Conservation (phyloP, 1,284 basidiomycete genomes). For the Ustilago trichophora region DNA sequence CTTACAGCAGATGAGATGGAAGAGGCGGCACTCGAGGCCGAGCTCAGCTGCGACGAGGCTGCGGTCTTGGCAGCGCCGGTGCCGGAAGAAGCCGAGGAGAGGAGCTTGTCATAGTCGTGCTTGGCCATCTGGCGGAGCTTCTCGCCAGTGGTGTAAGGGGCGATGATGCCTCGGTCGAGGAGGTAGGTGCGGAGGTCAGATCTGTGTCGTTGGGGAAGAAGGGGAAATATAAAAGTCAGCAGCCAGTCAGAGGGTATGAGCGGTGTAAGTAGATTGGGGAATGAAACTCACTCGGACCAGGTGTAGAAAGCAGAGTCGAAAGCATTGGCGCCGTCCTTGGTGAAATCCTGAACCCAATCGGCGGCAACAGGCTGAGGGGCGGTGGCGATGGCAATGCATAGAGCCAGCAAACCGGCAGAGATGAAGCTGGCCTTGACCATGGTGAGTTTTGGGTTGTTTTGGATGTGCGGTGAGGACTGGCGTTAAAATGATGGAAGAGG, state of each 20-base stretch:
- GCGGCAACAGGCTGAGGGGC: slow-evolving; percentile 49
- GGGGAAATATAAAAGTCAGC: not conserved
- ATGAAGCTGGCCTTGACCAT: slow-evolving; percentile 60
- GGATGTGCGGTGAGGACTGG: too few relatives aligned
- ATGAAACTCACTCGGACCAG: slow-evolving; percentile 60
- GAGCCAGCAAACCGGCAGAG: slow-evolving; percentile 52
- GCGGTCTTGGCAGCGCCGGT: slow-evolving; percentile 35
- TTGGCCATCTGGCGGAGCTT: slow-evolving; percentile 60
- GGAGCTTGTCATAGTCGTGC: slow-evolving; percentile 57
- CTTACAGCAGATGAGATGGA: slow-evolving; percentile 57
- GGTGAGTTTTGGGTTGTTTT: not conserved
- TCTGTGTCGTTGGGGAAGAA: not conserved
- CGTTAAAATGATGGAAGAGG: too few relatives aligned
- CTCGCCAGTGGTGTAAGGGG: slow-evolving; percentile 60
- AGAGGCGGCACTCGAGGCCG: slow-evolving; percentile 46
- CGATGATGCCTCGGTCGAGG: slow-evolving; percentile 63
- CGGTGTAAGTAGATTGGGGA: too few relatives aligned
- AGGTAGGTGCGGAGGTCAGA: slow-evolving; percentile 62
- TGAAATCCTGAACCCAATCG: slow-evolving; percentile 56
- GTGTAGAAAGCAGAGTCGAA: slow-evolving; percentile 59
- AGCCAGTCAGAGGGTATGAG: too few relatives aligned
- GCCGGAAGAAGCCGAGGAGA: slow-evolving; percentile 32
- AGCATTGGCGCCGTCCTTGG: slow-evolving; percentile 49
- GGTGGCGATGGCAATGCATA: slow-evolving; percentile 54
- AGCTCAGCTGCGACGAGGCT: slow-evolving; percentile 38